Percentiles rank a stretch among this genome's conserved stretches.
Evolutionary conservation across 192 early-diverging fungal genomes (phyloP).

Genomic region (Linnemannia exigua): DNA sequence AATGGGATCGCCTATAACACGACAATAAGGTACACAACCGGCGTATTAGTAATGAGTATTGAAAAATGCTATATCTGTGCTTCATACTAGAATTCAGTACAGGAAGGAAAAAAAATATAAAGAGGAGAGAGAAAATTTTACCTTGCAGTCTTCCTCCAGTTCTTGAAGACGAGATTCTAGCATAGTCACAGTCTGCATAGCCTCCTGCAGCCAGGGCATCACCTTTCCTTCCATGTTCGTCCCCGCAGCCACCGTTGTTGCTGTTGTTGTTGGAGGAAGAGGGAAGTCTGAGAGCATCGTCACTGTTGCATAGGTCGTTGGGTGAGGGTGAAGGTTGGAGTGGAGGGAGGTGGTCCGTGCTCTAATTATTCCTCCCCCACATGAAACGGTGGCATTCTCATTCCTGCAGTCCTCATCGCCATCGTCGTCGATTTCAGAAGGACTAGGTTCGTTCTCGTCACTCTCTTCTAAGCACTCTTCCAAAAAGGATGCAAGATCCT

Average conservation of each 20-base stretch:
- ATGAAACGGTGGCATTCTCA: too few relatives aligned
- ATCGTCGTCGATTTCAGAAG: too few relatives aligned
- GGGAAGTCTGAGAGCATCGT: not conserved
- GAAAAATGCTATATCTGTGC: slow-evolving; percentile 13
- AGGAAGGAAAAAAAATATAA: too few relatives aligned
- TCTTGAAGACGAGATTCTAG: slow-evolving; percentile 31
- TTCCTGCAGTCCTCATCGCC: too few relatives aligned
- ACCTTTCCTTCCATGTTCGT: not conserved
- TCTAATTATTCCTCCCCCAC: not conserved
- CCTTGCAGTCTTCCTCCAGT: slow-evolving; percentile 30
- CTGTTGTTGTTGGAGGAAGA: not conserved
- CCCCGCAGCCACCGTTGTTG: not conserved
- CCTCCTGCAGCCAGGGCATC: slow-evolving; percentile 39
- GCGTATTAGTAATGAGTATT: too few relatives aligned
- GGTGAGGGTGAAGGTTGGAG: not conserved
- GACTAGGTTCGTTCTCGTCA: not conserved
- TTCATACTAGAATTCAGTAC: slow-evolving; percentile 24
- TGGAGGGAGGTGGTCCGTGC: not conserved
- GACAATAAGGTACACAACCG: not conserved
- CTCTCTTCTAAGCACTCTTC: not conserved
- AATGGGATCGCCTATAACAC: slow-evolving; percentile 26
- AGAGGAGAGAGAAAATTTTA: not conserved
- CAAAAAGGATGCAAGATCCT: not conserved
- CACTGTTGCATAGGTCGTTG: too few relatives aligned
- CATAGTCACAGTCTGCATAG: slow-evolving; percentile 24